These are phyloP conservation scores for Xerocomellus amylosporus DNA, from an alignment of 768 basidiomycete species.

Conservation along the genomic window DNA sequence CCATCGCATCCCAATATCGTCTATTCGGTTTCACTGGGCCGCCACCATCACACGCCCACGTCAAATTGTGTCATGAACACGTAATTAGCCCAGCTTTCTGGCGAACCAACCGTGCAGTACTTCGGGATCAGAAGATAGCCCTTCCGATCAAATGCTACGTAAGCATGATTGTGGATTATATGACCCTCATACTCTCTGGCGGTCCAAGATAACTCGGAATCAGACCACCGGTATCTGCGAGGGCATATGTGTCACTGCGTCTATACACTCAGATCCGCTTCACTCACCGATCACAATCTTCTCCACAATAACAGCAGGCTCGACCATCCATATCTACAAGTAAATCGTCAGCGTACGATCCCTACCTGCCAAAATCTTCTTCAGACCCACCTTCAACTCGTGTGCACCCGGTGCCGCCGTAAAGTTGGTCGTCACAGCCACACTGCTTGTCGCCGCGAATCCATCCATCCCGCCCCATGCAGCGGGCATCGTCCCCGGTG, in stretches of 20 bases:
- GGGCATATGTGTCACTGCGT: neutral
- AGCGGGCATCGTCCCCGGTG: neutral
- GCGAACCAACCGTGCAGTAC: too few species aligned
- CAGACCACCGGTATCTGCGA: neutral
- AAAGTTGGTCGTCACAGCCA: neutral
- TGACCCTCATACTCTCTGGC: too few species aligned
- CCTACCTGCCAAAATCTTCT: neutral
- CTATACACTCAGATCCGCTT: too few species aligned
- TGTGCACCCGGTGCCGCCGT: neutral
- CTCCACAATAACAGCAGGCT: neutral
- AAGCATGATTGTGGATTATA: neutral
- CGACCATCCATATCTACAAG: neutral
- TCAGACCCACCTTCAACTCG: neutral
- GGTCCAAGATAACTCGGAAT: neutral
- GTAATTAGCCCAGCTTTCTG: too few species aligned
- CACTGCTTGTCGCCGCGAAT: neutral
- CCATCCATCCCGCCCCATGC: neutral
- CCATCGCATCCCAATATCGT: too few species aligned
- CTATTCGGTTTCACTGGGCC: too few species aligned
- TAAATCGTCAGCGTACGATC: too few species aligned
- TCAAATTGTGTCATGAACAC: too few species aligned
- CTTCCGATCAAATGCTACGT: neutral
- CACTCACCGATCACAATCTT: neutral
- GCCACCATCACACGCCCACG: too few species aligned
- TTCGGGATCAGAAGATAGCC: too few species aligned